Percentiles rank a stretch among this genome's conserved stretches.
Evolutionary conservation across 23 red algal species (phyloP).

Genomic region (Gracilaria gracilis): DNA sequence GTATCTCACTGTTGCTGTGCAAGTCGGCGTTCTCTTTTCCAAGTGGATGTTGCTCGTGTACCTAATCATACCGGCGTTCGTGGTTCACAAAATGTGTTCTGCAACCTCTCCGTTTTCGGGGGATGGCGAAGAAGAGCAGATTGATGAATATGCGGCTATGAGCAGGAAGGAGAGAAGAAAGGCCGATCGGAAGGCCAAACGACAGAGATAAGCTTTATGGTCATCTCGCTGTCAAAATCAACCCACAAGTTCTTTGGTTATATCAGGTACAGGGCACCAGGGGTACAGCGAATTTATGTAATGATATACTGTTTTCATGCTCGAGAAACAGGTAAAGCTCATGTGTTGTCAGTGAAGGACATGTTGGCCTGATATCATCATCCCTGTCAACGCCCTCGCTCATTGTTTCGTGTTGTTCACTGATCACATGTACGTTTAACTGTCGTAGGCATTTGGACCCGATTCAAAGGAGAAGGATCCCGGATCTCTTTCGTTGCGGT

Average conservation of each 20-base stretch:
- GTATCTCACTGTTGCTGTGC: conserved; percentile 21
- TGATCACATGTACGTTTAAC: too few species aligned
- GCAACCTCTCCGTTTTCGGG: not conserved
- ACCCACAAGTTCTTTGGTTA: not conserved
- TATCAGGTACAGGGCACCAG: too few species aligned
- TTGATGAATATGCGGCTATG: conserved; percentile 23
- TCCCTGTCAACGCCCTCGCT: too few species aligned
- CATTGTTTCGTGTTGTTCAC: too few species aligned
- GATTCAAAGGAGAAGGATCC: too few species aligned
- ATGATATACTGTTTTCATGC: too few species aligned
- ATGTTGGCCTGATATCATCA: too few species aligned
- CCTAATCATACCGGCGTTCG: conserved; percentile 35
- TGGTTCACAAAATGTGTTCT: conserved; percentile 11
- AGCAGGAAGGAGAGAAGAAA: conserved; percentile 60
- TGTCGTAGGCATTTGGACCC: too few species aligned
- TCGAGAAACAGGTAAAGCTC: not conserved
- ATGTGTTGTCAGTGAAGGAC: too few species aligned
- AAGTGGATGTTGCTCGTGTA: conserved; percentile 36
- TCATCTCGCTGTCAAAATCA: too few species aligned
- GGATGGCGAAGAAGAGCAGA: not conserved
- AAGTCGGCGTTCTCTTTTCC: conserved; percentile 20
- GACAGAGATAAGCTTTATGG: not conserved
- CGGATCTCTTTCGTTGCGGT: too few species aligned
- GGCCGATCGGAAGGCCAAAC: conserved; percentile 39
- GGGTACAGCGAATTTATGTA: not conserved